Percentiles rank a stretch among this genome's conserved stretches.
Evolutionary conservation across 805 yeast genomes (phyloP).

Genomic region (Priceomyces fermenticarens): DNA sequence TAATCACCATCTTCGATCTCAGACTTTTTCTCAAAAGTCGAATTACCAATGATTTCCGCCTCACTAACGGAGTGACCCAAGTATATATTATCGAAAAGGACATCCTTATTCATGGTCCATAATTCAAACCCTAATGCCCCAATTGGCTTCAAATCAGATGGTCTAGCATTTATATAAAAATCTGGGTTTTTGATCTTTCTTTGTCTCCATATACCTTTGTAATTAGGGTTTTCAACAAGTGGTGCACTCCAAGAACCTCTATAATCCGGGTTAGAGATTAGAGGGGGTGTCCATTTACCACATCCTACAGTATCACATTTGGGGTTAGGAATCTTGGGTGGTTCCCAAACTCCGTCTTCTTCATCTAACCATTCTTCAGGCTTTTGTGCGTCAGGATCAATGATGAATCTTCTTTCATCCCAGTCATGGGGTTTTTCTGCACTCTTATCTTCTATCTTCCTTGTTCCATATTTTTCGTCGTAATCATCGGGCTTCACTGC

Average conservation of each 20-base stretch:
- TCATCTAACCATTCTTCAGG: conserved; percentile 89
- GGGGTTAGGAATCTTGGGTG: conserved; percentile 72
- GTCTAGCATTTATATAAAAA: conserved; percentile 54
- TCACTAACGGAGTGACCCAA: conserved; percentile 81
- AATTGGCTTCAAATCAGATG: conserved; percentile 56
- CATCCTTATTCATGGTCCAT: conserved; percentile 79
- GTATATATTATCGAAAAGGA: conserved; percentile 80
- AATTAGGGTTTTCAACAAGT: conserved; percentile 66
- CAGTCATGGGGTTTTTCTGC: conserved; percentile 73
- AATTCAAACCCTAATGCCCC: conserved; percentile 86
- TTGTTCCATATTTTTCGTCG: conserved; percentile 67
- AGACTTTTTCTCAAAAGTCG: conserved; percentile 59
- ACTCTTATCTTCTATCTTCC: conserved; percentile 60
- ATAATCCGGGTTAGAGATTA: conserved; percentile 64
- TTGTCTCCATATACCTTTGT: conserved; percentile 78
- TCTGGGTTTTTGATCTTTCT: conserved; percentile 65
- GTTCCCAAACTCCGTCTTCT: conserved; percentile 83
- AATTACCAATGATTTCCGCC: conserved; percentile 81
- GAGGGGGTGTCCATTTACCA: conserved; percentile 75
- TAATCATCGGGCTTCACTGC: conserved; percentile 77
- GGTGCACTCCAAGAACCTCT: conserved; percentile 81
- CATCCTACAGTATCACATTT: conserved; percentile 70
- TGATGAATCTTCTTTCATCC: conserved; percentile 64
- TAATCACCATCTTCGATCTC: conserved; percentile 47
- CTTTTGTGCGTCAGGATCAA: conserved; percentile 62